These are phyloP conservation scores for Lasiodiplodia gonubiensis DNA, from an alignment of 2,329 filamentous ascomycete genomes.

Conservation along the genomic window DNA sequence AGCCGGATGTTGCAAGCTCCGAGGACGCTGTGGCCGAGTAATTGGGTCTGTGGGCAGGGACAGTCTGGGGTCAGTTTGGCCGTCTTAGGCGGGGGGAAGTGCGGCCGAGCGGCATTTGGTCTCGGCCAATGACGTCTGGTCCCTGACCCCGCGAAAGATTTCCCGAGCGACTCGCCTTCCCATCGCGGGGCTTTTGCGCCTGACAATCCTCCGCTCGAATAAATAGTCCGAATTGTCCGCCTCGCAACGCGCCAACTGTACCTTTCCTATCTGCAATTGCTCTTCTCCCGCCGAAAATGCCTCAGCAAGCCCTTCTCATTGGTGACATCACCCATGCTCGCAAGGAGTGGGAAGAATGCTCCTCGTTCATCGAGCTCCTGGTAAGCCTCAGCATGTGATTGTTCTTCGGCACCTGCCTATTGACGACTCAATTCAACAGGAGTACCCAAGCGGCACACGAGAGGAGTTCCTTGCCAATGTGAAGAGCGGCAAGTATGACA, in stretches of 20 bases:
- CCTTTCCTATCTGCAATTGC: not conserved
- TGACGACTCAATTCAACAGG: conserved; percentile 41
- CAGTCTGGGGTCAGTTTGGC: conserved; percentile 1
- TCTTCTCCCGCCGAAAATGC: conserved; percentile 5
- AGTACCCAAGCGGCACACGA: conserved; percentile 60
- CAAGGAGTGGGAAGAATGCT: conserved; percentile 53
- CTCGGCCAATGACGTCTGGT: conserved; percentile 18
- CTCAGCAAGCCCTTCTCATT: conserved; percentile 50
- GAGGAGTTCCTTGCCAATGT: conserved; percentile 62
- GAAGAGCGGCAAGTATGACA: conserved; percentile 60
- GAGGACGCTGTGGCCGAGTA: not conserved
- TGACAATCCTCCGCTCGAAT: conserved; percentile 1
- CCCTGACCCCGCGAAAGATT: conserved; percentile 18
- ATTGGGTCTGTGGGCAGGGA: not conserved
- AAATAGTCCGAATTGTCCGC: not conserved
- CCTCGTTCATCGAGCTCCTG: conserved; percentile 40
- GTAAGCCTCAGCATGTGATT: conserved; percentile 30
- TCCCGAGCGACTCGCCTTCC: conserved; percentile 9
- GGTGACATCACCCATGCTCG: conserved; percentile 52
- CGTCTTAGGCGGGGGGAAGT: not conserved
- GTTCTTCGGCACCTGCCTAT: not conserved
- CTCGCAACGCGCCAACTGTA: not conserved
- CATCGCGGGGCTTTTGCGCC: conserved; percentile 6
- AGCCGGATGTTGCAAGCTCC: conserved; percentile 1
- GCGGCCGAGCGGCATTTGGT: conserved; percentile 9